Evolutionary conservation across 2,329 filamentous ascomycete genomes (phyloP), one percentile per base, ranked within the genome.

Genomic region (Fusarium subtropicale): DNA sequence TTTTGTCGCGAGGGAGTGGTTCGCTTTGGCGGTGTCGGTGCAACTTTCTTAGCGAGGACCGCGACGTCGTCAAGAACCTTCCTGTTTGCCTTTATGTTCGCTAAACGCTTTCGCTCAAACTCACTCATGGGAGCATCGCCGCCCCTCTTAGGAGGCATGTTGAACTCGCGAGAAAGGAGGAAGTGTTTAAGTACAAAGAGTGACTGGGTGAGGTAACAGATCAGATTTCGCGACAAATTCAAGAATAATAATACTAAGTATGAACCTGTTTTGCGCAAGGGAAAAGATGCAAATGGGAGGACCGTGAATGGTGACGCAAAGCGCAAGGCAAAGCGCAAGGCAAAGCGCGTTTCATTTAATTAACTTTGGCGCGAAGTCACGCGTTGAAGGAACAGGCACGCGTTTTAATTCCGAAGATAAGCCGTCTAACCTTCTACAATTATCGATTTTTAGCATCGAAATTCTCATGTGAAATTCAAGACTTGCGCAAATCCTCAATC

Each of bases 31-130:
- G 85, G 80, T 57, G 87, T 87, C 13, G 90, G 92, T 18, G 91
- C 83, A n/a, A 89, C 85, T 51, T 87, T 89, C 24, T 91, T 91
- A 0, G 92, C 89, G 1, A 91, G 87, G 3, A 88, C 88, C 3
- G 91, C 90, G 2, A 97, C 87, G 63, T 94, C 91, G 63, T 92
- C 92, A 0, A 97, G 81, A 0, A 97, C 77, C 0, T 91, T 92
- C 79, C 95, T 91, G 73, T 97, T 96, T 56, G 92, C 90, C 0
- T 91, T 92, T 41, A 97, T 97, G 71, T 97, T 97, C 64, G 94
- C 93, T 18, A 93, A 87, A 1, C 94, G 87, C 71, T 92, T 90
- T 74, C 90, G 90, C 83, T 97, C 94, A 79, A 97, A 97, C 39
- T 93, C 92, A 79, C 92, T 97, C 73, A 97, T 82, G 36, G 74